Percentiles rank a stretch among this genome's conserved stretches.
Evolutionary conservation across 2,329 filamentous ascomycete species (phyloP).

Genomic region (Conoideocrella luteorostrata): DNA sequence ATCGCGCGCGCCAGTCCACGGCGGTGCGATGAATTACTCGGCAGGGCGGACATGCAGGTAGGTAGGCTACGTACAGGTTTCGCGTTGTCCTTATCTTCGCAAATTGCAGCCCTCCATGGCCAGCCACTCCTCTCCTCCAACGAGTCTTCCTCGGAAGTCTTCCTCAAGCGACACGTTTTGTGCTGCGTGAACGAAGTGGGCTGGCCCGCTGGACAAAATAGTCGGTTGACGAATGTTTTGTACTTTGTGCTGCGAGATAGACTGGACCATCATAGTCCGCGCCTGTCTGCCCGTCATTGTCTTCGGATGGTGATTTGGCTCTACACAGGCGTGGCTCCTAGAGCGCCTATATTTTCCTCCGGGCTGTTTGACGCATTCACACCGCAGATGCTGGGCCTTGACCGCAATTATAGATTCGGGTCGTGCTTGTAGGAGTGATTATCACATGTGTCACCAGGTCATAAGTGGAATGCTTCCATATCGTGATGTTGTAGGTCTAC

Average conservation of each 20-base stretch:
- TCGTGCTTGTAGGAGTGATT: too few relatives aligned
- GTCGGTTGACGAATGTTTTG: slow-evolving; percentile 6
- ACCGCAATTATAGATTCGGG: too few relatives aligned
- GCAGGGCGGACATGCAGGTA: background rate
- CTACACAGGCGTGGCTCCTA: slow-evolving; percentile 46
- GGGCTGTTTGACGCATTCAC: too few relatives aligned
- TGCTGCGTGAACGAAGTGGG: slow-evolving; percentile 27
- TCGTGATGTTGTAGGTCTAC: too few relatives aligned
- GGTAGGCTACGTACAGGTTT: background rate
- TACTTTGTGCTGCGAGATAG: slow-evolving; percentile 34
- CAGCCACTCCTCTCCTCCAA: slow-evolving; percentile 24
- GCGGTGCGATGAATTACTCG: background rate
- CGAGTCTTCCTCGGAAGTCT: slow-evolving; percentile 31
- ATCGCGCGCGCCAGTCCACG: background rate
- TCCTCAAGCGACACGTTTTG: slow-evolving; percentile 30
- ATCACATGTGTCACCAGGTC: too few relatives aligned
- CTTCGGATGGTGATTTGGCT: slow-evolving; percentile 10
- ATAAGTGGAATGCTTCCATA: too few relatives aligned
- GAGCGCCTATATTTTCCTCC: slow-evolving; percentile 37
- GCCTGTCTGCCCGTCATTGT: slow-evolving; percentile 27
- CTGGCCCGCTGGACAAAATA: slow-evolving; percentile 24
- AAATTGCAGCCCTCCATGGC: slow-evolving; percentile 20
- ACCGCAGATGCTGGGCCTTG: too few relatives aligned
- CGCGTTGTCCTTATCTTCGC: background rate
- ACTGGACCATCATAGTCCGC: slow-evolving; percentile 49